Percentiles rank a stretch among this genome's conserved stretches.
Evolutionary conservation across 2,329 filamentous ascomycete genomes (phyloP).

Genomic region (Fonsecaea erecta): DNA sequence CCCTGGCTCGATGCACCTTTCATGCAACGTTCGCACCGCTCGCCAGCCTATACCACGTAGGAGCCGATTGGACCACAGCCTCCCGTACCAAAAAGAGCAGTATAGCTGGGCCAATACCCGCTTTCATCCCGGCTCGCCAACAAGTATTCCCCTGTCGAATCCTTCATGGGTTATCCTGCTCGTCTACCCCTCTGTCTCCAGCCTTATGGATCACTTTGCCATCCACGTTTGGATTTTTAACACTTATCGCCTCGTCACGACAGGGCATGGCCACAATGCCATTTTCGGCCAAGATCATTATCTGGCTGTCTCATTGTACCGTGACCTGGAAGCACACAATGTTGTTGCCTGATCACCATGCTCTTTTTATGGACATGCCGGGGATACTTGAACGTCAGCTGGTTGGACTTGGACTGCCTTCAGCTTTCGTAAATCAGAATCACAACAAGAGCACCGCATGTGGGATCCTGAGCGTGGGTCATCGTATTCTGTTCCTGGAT

Average conservation of each 20-base stretch:
- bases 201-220: conserved; percentile 12
- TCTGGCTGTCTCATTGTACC: neutral
- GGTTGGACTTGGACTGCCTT: neutral
- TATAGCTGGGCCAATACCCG: neutral
- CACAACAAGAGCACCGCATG: neutral
- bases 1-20: neutral
- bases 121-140: neutral
- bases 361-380: neutral
- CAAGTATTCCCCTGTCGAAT: neutral
- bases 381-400: neutral
- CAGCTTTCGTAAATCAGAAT: neutral
- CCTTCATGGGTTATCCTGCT: conserved; percentile 1
- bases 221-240: neutral
- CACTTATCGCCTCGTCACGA: conserved; percentile 6
- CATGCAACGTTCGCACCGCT: neutral
- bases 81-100: neutral
- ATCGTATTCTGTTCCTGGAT: conserved; percentile 2
- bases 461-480: conserved; percentile 10
- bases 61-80: conserved; percentile 1
- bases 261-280: conserved; percentile 9
- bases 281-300: neutral
- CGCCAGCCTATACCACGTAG: neutral
- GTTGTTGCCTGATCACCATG: neutral
- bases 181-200: conserved; percentile 4
- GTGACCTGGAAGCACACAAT: neutral